phyloP scores from a whole-genome alignment of 208 protist genomes.

The Plasmodiophora brassicae region DNA sequence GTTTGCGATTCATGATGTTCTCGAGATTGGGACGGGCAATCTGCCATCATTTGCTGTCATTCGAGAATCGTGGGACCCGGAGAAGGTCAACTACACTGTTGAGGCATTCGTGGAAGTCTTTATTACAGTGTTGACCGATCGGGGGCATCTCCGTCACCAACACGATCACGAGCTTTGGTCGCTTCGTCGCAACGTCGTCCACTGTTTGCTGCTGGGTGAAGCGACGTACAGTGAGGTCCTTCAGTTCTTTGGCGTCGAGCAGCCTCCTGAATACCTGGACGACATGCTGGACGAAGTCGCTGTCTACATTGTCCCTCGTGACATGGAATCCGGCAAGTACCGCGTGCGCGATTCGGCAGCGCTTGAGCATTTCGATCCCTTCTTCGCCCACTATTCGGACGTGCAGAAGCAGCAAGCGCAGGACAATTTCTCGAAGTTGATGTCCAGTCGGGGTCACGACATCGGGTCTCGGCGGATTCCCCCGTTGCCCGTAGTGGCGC shows the following conservation, averaged over 20 bases:
- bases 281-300: background rate
- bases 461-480: no score
- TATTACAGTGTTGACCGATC: background rate
- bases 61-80: background rate
- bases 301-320: background rate
- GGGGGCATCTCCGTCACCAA: background rate
- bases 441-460: no score
- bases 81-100: background rate
- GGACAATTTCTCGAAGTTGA: no score
- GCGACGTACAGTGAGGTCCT: background rate
- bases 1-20: background rate
- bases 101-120: background rate
- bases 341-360: background rate
- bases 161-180: background rate
- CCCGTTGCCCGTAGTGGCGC: no score
- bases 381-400: background rate
- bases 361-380: background rate
- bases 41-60: no score
- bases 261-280: background rate
- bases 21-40: no score
- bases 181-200: background rate
- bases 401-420: no score
- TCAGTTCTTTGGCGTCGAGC: background rate
- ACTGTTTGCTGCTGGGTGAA: background rate
- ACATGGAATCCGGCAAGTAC: background rate